Evolutionary conservation across 345 rosid genomes (phyloP).

Genomic region (Eucalyptus leucophloia): DNA sequence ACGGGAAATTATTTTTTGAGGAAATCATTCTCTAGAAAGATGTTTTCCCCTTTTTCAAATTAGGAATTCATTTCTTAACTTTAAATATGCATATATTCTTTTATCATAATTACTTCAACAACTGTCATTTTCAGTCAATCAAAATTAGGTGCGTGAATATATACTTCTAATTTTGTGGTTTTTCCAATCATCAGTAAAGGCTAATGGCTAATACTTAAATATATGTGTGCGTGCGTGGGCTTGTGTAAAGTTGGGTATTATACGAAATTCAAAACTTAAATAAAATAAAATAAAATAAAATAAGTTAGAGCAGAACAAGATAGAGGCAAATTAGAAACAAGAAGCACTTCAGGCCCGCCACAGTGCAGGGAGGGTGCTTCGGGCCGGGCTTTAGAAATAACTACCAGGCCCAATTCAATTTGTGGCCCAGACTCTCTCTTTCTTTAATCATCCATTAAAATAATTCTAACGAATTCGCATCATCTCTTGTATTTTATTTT

Average conservation of each 20-base stretch:
- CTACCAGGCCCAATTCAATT: background rate
- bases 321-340: background rate
- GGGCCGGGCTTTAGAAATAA: background rate
- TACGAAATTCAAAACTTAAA: no score
- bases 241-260: background rate
- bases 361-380: background rate
- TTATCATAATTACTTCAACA: no score
- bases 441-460: background rate
- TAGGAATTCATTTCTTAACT: no score
- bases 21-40: no score
- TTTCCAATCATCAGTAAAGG: background rate
- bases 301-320: background rate
- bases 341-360: background rate
- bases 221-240: background rate
- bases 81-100: background rate
- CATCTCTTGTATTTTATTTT: background rate
- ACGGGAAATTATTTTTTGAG: no score
- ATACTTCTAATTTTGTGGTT: background rate
- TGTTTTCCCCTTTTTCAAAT: no score
- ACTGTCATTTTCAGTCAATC: background rate
- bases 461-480: background rate
- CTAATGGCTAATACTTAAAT: background rate
- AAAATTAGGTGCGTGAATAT: no score
- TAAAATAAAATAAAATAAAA: no score
- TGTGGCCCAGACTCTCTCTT: background rate